These are phyloP conservation scores for Gracilaria vermiculophylla DNA, from an alignment of 23 red algal genomes.

Conservation along the genomic window DNA sequence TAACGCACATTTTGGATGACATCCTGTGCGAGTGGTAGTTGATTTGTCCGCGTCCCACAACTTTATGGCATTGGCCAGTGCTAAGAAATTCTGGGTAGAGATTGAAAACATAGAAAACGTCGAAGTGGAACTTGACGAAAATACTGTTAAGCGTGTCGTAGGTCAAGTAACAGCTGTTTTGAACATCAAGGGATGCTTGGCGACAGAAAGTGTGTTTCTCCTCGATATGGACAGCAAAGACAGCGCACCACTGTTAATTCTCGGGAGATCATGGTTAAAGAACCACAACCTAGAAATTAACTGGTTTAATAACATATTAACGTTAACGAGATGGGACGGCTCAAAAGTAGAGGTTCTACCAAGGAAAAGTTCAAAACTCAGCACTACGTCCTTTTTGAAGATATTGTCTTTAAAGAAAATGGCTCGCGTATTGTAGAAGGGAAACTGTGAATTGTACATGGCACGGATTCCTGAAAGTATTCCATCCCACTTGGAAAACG, in stretches of 20 bases:
- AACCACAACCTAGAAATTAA: conserved; percentile 4
- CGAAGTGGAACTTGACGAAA: conserved; percentile 32
- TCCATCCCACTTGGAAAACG: not conserved
- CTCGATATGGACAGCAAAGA: not conserved
- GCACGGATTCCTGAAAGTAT: not conserved
- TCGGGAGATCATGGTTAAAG: not conserved
- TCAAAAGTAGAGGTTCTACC: not conserved
- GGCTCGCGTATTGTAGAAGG: not conserved
- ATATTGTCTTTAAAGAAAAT: not conserved
- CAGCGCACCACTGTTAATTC: not conserved
- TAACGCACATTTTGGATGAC: not conserved
- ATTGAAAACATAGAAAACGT: not conserved
- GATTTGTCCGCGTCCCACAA: not conserved
- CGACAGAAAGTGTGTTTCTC: not conserved
- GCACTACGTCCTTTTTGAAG: not conserved
- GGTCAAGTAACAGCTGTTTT: not conserved
- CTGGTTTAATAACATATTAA: not conserved
- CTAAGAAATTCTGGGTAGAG: not conserved
- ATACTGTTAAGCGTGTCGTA: not conserved
- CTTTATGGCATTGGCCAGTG: conserved; percentile 2
- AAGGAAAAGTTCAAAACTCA: not conserved
- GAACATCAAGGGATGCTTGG: not conserved
- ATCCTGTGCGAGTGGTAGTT: not conserved
- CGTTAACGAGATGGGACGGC: not conserved
- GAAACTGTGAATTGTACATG: not conserved